Conservation (phyloP, 805 yeast species). For the Candida tallmaniae region DNA sequence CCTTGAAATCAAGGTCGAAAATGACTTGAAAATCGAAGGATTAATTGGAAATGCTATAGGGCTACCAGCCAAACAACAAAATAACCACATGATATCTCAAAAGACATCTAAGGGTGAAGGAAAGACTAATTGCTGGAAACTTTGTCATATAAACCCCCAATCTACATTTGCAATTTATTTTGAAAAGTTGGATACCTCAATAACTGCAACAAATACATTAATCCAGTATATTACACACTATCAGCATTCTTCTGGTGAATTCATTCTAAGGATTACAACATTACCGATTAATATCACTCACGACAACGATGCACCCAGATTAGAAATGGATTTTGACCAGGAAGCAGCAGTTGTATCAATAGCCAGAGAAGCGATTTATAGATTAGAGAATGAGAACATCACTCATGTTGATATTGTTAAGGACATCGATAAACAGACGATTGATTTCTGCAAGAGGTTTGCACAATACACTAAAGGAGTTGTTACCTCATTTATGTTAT, state of each 20-base stretch:
- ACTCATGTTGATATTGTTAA: slow-evolving; percentile 87
- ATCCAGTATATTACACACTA: slow-evolving; percentile 89
- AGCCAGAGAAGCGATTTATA: slow-evolving; percentile 83
- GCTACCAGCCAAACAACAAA: slow-evolving; percentile 46
- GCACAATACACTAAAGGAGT: slow-evolving; percentile 92
- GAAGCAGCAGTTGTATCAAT: slow-evolving; percentile 96
- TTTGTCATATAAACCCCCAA: slow-evolving; percentile 80
- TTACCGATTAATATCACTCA: slow-evolving; percentile 46
- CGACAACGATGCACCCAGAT: slow-evolving; percentile 44
- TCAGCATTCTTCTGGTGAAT: slow-evolving; percentile 93
- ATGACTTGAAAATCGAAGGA: slow-evolving; percentile 86
- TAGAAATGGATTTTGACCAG: slow-evolving; percentile 83
- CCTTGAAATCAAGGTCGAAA: slow-evolving; percentile 80
- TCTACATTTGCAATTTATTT: slow-evolving; percentile 88
- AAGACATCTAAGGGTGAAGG: slow-evolving; percentile 9
- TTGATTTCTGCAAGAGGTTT: slow-evolving; percentile 84
- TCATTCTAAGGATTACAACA: slow-evolving; percentile 87
- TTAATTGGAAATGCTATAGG: slow-evolving; percentile 91
- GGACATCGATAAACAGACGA: slow-evolving; percentile 90
- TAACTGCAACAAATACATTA: slow-evolving; percentile 28
- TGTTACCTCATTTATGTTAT: slow-evolving; percentile 73
- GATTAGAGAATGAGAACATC: slow-evolving; percentile 54
- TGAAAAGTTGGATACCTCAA: slow-evolving; percentile 37
- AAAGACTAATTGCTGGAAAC: slow-evolving; percentile 31
- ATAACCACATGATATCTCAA: slow-evolving; percentile 3